Evolutionary conservation across 1,139 yeast genomes (phyloP), one percentile per base, ranked within the genome.

Genomic region (Kodamaea suecica): DNA sequence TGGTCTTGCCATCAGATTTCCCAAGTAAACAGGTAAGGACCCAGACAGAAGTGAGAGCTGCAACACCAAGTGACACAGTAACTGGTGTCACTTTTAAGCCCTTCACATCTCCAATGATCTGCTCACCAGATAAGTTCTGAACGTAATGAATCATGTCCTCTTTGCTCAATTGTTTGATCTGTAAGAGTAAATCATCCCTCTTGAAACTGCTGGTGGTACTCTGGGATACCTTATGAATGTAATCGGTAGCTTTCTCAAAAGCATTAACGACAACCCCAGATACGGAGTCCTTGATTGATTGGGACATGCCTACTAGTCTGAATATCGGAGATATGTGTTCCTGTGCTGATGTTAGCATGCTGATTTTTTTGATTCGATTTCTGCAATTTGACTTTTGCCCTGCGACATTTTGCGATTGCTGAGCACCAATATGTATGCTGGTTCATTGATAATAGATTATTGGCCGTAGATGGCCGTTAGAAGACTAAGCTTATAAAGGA

Each of bases 41-140:
- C 5, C 63, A 32, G n/a, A 61, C 31, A 1, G 69, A 50, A 17
- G 65, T 53, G 4, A 64, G 34, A 4, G 66, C 55, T 20, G 64
- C 50, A n/a, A 66, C 44, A 5, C 63, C 54, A 25, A 63, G 40
- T 1, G 72, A 52, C 8, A 63, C 54, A 2, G 73, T 67, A 16
- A 57, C 53, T 3, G 72, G 63, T 2, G 68, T 62, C 12, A 61
- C 43, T 34, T 55, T 57, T 26, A 63, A 49, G 13, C 54, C 45
- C 19, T 45, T 49, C 34, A 68, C 50, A 35, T 67, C 73, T 15
- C 47, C 36, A 21, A 65, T 39, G 9, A 67, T 45, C 16, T 59
- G 58, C 3, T 64, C 56, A 13, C 20, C 21, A 17, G 27, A 34
- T 24, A 42, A 29, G 17, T 29, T 21, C 31, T 31, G 33, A 12